Percentiles rank a stretch among this genome's conserved stretches.
Conservation (phyloP, 371 early-diverging fungal genomes). For the Parasitella parasitica region DNA sequence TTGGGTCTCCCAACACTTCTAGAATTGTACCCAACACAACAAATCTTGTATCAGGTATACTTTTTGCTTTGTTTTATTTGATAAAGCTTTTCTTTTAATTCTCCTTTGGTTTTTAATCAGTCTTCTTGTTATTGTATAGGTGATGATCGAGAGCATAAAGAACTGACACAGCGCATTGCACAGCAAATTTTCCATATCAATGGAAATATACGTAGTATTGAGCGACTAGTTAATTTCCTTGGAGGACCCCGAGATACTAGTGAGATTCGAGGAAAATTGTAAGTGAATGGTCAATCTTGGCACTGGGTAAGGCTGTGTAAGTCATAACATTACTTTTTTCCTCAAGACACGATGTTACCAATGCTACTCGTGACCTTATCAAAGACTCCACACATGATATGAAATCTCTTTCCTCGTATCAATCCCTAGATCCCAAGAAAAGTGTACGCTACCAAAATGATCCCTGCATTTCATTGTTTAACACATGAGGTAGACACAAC, state of each 20-base stretch:
- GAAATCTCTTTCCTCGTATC: slow-evolving; percentile 57
- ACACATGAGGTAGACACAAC: slow-evolving; percentile 53
- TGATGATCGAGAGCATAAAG: slow-evolving; percentile 55
- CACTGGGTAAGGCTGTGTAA: too few relatives aligned
- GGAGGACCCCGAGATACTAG: slow-evolving; percentile 79
- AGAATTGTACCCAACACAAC: background rate
- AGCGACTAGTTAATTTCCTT: slow-evolving; percentile 71
- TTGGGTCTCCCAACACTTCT: slow-evolving; percentile 16
- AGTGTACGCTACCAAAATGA: background rate
- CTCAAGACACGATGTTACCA: slow-evolving; percentile 75
- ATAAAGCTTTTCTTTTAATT: background rate
- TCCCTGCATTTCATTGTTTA: background rate
- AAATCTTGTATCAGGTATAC: background rate
- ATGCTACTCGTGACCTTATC: slow-evolving; percentile 77
- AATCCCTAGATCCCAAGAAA: slow-evolving; percentile 3
- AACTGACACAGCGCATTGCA: slow-evolving; percentile 57
- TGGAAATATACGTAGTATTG: slow-evolving; percentile 78
- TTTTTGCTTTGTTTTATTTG: too few relatives aligned
- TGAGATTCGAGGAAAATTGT: slow-evolving; percentile 75
- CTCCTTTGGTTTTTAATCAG: too few relatives aligned
- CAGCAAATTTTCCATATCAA: slow-evolving; percentile 77
- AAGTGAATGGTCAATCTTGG: too few relatives aligned
- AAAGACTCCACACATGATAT: slow-evolving; percentile 75
- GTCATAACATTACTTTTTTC: background rate
- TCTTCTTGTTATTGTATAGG: slow-evolving; percentile 18